Percentiles rank a stretch among this genome's conserved stretches.
Conservation (phyloP, 2,329 filamentous ascomycete genomes). For the Aspergillus nomiae region DNA sequence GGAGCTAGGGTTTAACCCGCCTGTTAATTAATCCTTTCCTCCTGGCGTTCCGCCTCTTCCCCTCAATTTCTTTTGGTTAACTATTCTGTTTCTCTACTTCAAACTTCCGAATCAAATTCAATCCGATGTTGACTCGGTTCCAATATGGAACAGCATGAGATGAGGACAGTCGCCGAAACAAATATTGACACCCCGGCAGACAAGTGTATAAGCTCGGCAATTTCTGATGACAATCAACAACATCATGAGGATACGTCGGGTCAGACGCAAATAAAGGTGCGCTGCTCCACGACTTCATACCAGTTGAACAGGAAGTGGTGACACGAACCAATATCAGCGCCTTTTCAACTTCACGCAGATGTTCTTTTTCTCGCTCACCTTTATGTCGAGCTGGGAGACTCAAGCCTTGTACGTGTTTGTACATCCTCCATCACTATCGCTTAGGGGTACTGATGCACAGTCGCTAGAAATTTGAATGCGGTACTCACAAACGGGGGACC, state of each 20-base stretch:
- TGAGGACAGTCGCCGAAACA: neutral
- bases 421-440: neutral
- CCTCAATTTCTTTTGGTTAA: neutral
- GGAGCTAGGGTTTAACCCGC: neutral
- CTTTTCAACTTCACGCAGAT: conserved; percentile 8
- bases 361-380: conserved; percentile 9
- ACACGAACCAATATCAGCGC: neutral
- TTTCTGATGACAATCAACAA: neutral
- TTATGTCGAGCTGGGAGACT: conserved; percentile 9
- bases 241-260: neutral
- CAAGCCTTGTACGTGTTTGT: neutral
- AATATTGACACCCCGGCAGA: neutral
- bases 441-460: neutral
- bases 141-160: neutral
- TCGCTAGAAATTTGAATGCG: neutral
- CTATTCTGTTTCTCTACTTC: neutral
- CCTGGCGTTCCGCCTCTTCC: neutral
- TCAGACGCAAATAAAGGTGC: conserved; percentile 4
- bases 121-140: too few relatives aligned
- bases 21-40: neutral
- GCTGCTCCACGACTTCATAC: neutral
- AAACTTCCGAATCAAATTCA: too few relatives aligned
- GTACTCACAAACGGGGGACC: conserved; percentile 26
- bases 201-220: neutral
- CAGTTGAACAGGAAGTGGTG: neutral